Conservation (phyloP, 768 basidiomycete species). For the Pulveroboletus frians region DNA sequence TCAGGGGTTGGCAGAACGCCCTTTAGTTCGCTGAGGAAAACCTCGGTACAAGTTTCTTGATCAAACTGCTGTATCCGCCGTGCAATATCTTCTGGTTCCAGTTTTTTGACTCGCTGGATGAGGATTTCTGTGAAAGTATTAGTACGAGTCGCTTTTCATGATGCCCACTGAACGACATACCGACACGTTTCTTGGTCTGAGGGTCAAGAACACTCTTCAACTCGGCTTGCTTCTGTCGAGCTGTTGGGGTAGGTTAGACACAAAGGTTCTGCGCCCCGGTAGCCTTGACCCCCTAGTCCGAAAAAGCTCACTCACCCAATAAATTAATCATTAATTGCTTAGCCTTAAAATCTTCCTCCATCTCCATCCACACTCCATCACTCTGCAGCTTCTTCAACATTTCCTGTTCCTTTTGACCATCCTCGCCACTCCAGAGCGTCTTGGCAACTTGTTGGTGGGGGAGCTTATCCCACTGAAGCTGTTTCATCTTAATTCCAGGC, state of each 20-base stretch:
- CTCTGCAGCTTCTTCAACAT: slow-evolving; percentile 76
- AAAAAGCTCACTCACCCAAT: slow-evolving; percentile 53
- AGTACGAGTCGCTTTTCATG: background rate
- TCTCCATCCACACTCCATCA: slow-evolving; percentile 90
- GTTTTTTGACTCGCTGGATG: slow-evolving; percentile 78
- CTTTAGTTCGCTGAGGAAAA: slow-evolving; percentile 85
- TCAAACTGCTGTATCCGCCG: slow-evolving; percentile 83
- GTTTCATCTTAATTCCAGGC: slow-evolving; percentile 91
- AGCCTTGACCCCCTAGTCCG: background rate
- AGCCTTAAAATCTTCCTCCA: slow-evolving; percentile 98
- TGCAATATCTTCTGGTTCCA: slow-evolving; percentile 84
- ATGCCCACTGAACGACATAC: slow-evolving; percentile 43
- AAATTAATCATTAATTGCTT: slow-evolving; percentile 90
- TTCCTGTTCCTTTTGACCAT: slow-evolving; percentile 60
- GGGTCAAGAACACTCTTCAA: slow-evolving; percentile 87
- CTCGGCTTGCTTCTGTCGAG: slow-evolving; percentile 81
- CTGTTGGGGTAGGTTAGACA: slow-evolving; percentile 34
- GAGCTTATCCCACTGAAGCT: slow-evolving; percentile 98
- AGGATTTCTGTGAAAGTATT: slow-evolving; percentile 65
- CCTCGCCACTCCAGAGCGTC: slow-evolving; percentile 81
- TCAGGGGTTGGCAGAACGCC: slow-evolving; percentile 88
- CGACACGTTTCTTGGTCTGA: slow-evolving; percentile 89
- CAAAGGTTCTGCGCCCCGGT: background rate
- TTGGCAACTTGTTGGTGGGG: slow-evolving; percentile 78
- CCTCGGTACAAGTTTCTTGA: slow-evolving; percentile 77